Percentiles rank a stretch among this genome's conserved stretches.
Conservation (phyloP, 139 green algal genomes). For the Pleodorina starrii region DNA sequence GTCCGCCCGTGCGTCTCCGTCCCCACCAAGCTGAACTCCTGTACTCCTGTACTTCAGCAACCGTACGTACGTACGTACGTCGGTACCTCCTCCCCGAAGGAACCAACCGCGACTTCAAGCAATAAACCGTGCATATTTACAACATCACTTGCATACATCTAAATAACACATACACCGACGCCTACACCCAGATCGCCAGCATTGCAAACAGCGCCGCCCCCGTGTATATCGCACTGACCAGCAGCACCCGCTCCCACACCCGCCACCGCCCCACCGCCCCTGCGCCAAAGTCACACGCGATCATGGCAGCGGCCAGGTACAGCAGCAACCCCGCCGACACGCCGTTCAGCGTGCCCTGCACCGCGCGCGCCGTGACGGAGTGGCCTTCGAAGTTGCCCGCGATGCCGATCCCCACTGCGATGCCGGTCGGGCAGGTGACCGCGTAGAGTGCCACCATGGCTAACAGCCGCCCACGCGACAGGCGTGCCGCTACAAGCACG, state of each 20-base stretch:
- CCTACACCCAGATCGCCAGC: neutral
- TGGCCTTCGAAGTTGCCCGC: conserved; percentile 15
- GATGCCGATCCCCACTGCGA: conserved; percentile 47
- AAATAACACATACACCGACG: too few relatives aligned
- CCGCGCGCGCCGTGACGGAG: neutral
- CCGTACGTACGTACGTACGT: too few relatives aligned
- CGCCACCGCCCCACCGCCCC: neutral
- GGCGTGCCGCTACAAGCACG: neutral
- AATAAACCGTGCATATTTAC: too few relatives aligned
- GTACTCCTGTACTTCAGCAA: too few relatives aligned
- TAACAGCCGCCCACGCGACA: neutral
- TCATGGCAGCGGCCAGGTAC: neutral
- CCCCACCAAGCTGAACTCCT: too few relatives aligned
- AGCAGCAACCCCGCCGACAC: conserved; percentile 42
- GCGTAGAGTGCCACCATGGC: conserved; percentile 22
- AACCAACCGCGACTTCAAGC: too few relatives aligned
- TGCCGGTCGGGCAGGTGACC: conserved; percentile 31
- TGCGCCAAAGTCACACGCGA: neutral
- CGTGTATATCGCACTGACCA: neutral
- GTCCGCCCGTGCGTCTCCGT: too few relatives aligned
- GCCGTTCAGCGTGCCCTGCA: conserved; percentile 26
- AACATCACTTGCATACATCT: too few relatives aligned
- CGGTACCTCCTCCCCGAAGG: too few relatives aligned
- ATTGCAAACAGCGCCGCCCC: neutral
- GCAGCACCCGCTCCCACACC: neutral